phyloP scores from a whole-genome alignment of 106 monocot genomes.

The Dendrobium nobile region DNA sequence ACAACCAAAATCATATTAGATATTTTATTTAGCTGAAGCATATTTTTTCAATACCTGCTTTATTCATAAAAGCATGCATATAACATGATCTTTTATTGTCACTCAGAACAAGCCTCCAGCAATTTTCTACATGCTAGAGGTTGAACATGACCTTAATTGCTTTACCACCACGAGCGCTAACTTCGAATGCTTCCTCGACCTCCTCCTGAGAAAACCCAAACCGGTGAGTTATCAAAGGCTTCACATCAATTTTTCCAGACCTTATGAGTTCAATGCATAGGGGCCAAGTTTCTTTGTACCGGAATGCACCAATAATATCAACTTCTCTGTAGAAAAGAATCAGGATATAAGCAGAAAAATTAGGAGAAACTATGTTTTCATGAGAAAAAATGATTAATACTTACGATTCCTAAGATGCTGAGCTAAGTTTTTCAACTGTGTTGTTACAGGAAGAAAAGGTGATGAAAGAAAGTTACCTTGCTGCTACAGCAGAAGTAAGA shows the following conservation, averaged over 20 bases:
- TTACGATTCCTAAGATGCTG: too few relatives aligned
- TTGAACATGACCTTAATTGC: slow-evolving; percentile 99
- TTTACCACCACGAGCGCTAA: slow-evolving; percentile 72
- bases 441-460: too few relatives aligned
- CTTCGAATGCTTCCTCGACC: slow-evolving; percentile 88
- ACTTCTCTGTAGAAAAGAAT: slow-evolving; percentile 47
- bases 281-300: slow-evolving; percentile 98
- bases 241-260: slow-evolving; percentile 82
- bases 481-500: slow-evolving; percentile 70
- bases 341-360: too few relatives aligned
- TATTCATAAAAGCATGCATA: neutral
- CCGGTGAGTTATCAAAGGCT: slow-evolving; percentile 89
- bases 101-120: neutral
- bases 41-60: neutral
- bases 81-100: slow-evolving; percentile 1
- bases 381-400: too few relatives aligned
- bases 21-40: neutral
- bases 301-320: slow-evolving; percentile 83
- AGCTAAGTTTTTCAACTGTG: too few relatives aligned
- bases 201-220: slow-evolving; percentile 95
- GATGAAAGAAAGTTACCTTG: slow-evolving; percentile 35
- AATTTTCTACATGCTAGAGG: slow-evolving; percentile 21
- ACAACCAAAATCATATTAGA: neutral
- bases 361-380: too few relatives aligned
- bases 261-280: slow-evolving; percentile 70